A percentile compares a stretch with the other conserved stretches of the same genome.
phyloP scores from a whole-genome alignment of 352 stramenopile species.

The Discostella stelligera region DNA sequence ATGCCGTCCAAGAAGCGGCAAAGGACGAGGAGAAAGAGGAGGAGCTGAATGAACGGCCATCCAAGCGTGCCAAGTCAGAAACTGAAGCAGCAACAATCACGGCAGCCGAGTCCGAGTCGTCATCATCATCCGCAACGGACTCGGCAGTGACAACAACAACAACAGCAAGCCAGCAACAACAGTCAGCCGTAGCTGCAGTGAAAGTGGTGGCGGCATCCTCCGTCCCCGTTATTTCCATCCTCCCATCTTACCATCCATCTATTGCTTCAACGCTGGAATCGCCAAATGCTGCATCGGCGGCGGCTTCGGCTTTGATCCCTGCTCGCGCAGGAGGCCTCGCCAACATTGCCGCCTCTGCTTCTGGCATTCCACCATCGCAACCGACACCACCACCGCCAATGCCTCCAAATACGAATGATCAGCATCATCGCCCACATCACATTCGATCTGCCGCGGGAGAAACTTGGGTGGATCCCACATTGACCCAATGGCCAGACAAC shows the following conservation, averaged over 20 bases:
- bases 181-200: not conserved
- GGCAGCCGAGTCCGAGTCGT: no score
- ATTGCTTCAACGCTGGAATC: not conserved
- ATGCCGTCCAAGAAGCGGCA: slow-evolving; percentile 64
- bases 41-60: slow-evolving; percentile 29
- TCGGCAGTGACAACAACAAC: slow-evolving; percentile 4
- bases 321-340: not conserved
- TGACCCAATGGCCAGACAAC: slow-evolving; percentile 93
- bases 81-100: no score
- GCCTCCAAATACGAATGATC: not conserved
- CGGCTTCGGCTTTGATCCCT: no score
- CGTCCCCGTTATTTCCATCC: slow-evolving; percentile 56
- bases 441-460: slow-evolving; percentile 80
- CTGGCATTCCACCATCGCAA: not conserved
- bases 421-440: slow-evolving; percentile 48
- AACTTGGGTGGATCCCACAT: slow-evolving; percentile 89
- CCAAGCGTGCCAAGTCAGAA: slow-evolving; percentile 50
- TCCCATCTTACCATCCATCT: not conserved
- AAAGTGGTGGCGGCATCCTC: slow-evolving; percentile 49
- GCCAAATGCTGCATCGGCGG: not conserved
- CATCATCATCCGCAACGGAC: slow-evolving; percentile 9
- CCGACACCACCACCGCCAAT: slow-evolving; percentile 8
- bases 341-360: not conserved
- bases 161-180: slow-evolving; percentile 14
- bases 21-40: slow-evolving; percentile 13